phyloP scores from a whole-genome alignment of 371 early-diverging fungal genomes.

The Circinella minor region DNA sequence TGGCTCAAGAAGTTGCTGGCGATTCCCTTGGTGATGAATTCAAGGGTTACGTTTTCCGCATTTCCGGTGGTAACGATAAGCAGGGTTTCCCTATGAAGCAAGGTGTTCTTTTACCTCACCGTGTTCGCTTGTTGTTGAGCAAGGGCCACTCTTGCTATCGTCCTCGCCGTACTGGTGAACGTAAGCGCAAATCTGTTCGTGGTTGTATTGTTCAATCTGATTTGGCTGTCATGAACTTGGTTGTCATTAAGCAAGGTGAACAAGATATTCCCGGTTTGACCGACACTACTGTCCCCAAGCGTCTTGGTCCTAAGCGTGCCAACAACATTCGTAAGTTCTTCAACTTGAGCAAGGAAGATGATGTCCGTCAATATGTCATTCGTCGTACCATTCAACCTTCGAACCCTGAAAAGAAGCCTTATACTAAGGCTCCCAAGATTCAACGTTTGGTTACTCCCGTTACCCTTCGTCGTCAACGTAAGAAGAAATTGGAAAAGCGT shows the following conservation, averaged over 20 bases:
- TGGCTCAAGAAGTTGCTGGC: slow-evolving; percentile 96
- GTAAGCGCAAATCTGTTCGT: slow-evolving; percentile 99
- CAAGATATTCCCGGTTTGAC: slow-evolving; percentile 96
- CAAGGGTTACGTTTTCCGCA: slow-evolving; percentile 99
- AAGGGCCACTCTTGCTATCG: slow-evolving; percentile 99
- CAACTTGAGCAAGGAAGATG: slow-evolving; percentile 95
- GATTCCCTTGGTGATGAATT: slow-evolving; percentile 98
- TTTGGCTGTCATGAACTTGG: slow-evolving; percentile 93
- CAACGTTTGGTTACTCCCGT: slow-evolving; percentile 98
- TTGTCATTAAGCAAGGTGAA: slow-evolving; percentile 97
- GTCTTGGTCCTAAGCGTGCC: slow-evolving; percentile 99
- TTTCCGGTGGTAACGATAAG: slow-evolving; percentile 99
- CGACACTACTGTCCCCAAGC: slow-evolving; percentile 91
- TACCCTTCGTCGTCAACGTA: slow-evolving; percentile 94
- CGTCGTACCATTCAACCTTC: slow-evolving; percentile 93
- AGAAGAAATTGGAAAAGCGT: slow-evolving; percentile 84
- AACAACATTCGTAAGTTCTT: slow-evolving; percentile 99
- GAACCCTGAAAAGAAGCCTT: slow-evolving; percentile 89
- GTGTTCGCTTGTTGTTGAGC: slow-evolving; percentile 95
- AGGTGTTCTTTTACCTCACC: slow-evolving; percentile 92
- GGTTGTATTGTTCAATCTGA: slow-evolving; percentile 99
- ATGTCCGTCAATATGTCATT: slow-evolving; percentile 98
- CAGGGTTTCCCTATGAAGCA: slow-evolving; percentile 99
- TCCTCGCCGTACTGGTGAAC: slow-evolving; percentile 97
- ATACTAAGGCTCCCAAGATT: slow-evolving; percentile 96